These are phyloP conservation scores for Cercospora brassicicola DNA, from an alignment of 2,329 filamentous ascomycete species.

Conservation along the genomic window DNA sequence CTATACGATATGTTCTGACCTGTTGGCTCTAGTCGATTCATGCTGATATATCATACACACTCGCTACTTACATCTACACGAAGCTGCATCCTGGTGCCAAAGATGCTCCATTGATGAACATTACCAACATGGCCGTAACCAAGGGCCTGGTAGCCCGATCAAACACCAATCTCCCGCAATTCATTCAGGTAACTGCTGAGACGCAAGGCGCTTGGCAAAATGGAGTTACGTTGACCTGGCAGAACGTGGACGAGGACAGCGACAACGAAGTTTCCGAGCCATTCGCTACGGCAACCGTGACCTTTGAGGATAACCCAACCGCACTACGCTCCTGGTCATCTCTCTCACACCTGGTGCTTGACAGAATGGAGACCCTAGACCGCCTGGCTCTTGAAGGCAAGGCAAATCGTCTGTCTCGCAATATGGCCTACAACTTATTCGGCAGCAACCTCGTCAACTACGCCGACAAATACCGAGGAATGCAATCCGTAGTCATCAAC, in stretches of 20 bases:
- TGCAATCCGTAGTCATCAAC: slow-evolving; percentile 30
- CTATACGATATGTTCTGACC: slow-evolving; percentile 29
- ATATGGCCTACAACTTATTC: slow-evolving; percentile 37
- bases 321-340: slow-evolving; percentile 34
- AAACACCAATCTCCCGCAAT: slow-evolving; percentile 5
- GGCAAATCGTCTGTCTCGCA: slow-evolving; percentile 33
- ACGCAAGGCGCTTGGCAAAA: slow-evolving; percentile 4
- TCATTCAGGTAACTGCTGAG: slow-evolving; percentile 13
- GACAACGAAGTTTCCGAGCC: slow-evolving; percentile 8
- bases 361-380: slow-evolving; percentile 34
- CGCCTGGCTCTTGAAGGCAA: slow-evolving; percentile 29
- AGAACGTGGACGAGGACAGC: slow-evolving; percentile 15
- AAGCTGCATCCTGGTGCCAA: slow-evolving; percentile 10
- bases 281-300: slow-evolving; percentile 30
- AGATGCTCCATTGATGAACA: slow-evolving; percentile 37
- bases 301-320: slow-evolving; percentile 26
- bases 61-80: slow-evolving; percentile 35
- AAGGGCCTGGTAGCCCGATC: slow-evolving; percentile 27
- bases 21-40: slow-evolving; percentile 37
- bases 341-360: slow-evolving; percentile 32
- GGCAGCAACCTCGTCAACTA: slow-evolving; percentile 23
- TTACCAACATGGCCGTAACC: slow-evolving; percentile 43
- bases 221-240: slow-evolving; percentile 9
- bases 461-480: slow-evolving; percentile 17
- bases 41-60: slow-evolving; percentile 40